Percentiles rank a stretch among this genome's conserved stretches.
phyloP scores from a whole-genome alignment of 208 protist genomes.

The Acanthamoeba sp. region DNA sequence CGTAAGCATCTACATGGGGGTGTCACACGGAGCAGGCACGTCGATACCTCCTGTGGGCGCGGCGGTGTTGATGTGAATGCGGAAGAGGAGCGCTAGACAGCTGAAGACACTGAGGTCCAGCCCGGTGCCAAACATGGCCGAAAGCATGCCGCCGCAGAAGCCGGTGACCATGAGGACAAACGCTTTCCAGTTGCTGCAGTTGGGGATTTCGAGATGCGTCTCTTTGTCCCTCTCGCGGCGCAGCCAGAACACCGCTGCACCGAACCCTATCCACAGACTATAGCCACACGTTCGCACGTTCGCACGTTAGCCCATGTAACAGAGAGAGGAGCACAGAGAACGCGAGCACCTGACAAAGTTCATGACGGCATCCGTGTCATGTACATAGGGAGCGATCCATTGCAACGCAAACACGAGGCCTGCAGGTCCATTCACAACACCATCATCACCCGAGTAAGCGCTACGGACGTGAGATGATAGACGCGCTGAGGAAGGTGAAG shows the following conservation, averaged over 20 bases:
- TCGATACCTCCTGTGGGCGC: constrained; percentile 40
- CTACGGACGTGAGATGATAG: neutral
- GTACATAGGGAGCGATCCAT: constrained; percentile 3
- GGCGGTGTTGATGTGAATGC: constrained; percentile 71
- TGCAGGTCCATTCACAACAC: too few relatives aligned
- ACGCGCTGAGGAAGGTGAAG: neutral
- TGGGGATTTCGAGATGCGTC: constrained; percentile 43
- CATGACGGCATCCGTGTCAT: constrained; percentile 32
- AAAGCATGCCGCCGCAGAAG: constrained; percentile 67
- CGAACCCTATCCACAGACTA: constrained; percentile 20
- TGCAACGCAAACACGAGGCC: constrained; percentile 15
- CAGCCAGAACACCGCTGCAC: constrained; percentile 51
- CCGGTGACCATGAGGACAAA: constrained; percentile 38
- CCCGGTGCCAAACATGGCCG: constrained; percentile 60
- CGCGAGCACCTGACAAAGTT: constrained; percentile 2
- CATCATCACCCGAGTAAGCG: neutral
- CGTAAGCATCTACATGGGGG: too few relatives aligned
- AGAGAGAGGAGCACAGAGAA: neutral
- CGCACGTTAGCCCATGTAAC: too few relatives aligned
- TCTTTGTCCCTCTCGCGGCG: neutral
- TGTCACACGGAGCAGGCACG: neutral
- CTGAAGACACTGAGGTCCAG: constrained; percentile 53
- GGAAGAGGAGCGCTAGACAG: constrained; percentile 68
- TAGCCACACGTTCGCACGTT: neutral
- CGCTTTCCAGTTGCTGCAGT: constrained; percentile 38